Conservation (phyloP, 2,329 filamentous ascomycete genomes). For the Oidium heveae region DNA sequence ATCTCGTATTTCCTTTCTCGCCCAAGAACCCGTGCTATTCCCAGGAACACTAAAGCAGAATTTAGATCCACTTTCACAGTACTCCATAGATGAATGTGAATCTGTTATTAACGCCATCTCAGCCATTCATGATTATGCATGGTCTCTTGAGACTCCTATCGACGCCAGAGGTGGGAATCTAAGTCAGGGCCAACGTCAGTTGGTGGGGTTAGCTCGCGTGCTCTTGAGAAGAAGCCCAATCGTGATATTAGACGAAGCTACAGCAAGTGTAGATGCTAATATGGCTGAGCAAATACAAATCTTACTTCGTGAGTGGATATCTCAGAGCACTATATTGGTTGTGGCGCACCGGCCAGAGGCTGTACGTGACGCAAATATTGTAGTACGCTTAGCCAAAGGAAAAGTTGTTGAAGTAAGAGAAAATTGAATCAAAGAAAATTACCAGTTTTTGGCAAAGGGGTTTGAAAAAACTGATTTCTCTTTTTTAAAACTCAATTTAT, state of each 20-base stretch:
- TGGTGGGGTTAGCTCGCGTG: conserved; percentile 37
- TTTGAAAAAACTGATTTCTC: no score
- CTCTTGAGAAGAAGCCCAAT: conserved; percentile 33
- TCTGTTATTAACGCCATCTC: conserved; percentile 25
- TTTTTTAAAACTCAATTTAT: no score
- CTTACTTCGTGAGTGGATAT: conserved; percentile 28
- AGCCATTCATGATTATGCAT: conserved; percentile 17
- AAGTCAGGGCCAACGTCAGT: conserved; percentile 37
- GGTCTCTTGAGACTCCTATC: conserved; percentile 28
- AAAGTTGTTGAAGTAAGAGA: conserved; percentile 7
- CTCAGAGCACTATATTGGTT: conserved; percentile 33
- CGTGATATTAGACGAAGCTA: conserved; percentile 41
- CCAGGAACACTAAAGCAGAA: conserved; percentile 34
- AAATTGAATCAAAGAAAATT: not conserved
- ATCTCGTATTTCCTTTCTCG: conserved; percentile 37
- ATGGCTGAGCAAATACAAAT: conserved; percentile 29
- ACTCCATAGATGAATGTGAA: conserved; percentile 26
- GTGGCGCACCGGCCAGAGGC: conserved; percentile 40
- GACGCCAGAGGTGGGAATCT: conserved; percentile 36
- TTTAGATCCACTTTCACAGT: conserved; percentile 33
- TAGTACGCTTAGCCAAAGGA: conserved; percentile 12
- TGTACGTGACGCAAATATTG: conserved; percentile 28
- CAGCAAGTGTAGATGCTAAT: conserved; percentile 36
- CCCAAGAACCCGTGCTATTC: conserved; percentile 41
- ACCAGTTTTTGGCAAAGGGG: not conserved